Evolutionary conservation across 1,284 basidiomycete genomes (phyloP), one percentile per base, ranked within the genome.

Genomic region (Ceratobasidium sp.): DNA sequence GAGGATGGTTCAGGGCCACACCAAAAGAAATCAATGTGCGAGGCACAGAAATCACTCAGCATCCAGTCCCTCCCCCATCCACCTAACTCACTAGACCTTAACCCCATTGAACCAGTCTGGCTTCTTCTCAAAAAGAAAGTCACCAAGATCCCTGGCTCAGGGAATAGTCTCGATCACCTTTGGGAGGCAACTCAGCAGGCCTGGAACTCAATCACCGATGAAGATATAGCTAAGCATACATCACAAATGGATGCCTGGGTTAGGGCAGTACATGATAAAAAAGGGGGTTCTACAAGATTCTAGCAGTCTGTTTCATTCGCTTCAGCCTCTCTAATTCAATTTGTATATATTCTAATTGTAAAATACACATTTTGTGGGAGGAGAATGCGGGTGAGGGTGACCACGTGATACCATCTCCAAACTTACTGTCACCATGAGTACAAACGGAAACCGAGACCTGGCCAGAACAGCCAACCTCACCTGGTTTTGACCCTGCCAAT

Each of bases 41-140:
- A 19, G 41, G 54, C 29, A 22, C 31, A 27, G 34, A 19, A 58
- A 24, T 8, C 16, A 29, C 37, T 56, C 8, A 41, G 54, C 11
- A 59, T 71, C 19, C 16, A 71, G 9, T 31, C 39, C 9, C 53
- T 71, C 48, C 19, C 64, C 6, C 49, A 68, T 27, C 49, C 64
- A 13, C 64, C 49, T 3, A 54, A 22, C 41, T 68, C 64, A 8
- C 64, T 49, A 0, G 34, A 68, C 64, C 51, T 68, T 22, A 68
- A 54, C 49, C 64, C 64, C 4, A 54, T 68, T 19, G 49, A 68
- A 34, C 64, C 64, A n/a, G 6, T 54, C 54, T 53, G 64, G 49
- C 13, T 9, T 5, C 1, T 31, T 1, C 48, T 68, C 49, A 68
- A 54, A 34, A 0, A n/a, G 1, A 0, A 41, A 22, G 51, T 54